phyloP scores from a whole-genome alignment of 179 eudicot species.

The Silene coronaria region DNA sequence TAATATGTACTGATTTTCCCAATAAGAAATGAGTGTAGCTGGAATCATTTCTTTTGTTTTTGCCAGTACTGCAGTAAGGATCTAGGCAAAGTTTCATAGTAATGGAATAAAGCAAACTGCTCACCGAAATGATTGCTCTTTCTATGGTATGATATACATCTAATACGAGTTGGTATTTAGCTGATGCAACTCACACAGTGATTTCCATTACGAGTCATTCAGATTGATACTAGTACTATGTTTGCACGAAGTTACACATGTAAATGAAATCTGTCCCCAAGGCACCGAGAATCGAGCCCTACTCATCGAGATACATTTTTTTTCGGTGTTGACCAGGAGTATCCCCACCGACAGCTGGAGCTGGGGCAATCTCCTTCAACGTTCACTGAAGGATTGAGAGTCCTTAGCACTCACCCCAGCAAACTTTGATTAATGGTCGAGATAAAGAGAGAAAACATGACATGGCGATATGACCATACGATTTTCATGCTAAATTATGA shows the following conservation, averaged over 20 bases:
- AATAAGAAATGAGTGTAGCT: background rate
- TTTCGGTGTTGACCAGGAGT: no score
- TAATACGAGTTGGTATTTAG: no score
- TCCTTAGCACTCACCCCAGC: no score
- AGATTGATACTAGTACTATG: no score
- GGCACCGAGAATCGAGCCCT: background rate
- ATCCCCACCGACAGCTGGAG: no score
- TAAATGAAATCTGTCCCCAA: background rate
- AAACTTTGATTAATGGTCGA: no score
- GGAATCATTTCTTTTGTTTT: background rate
- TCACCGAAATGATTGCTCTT: conserved; percentile 4
- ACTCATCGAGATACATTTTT: background rate
- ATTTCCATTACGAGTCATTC: no score
- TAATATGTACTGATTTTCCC: background rate
- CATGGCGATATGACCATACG: conserved; percentile 2
- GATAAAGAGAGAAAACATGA: background rate
- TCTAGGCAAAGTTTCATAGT: background rate
- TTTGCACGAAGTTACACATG: no score
- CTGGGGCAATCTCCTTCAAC: no score
- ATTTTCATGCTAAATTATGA: conserved; percentile 17
- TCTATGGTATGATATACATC: no score
- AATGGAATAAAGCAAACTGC: background rate
- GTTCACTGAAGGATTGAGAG: no score
- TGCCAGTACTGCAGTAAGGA: background rate
- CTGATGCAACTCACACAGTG: no score